Conservation (phyloP, 208 protist genomes). For the Borovskyia barvae region DNA sequence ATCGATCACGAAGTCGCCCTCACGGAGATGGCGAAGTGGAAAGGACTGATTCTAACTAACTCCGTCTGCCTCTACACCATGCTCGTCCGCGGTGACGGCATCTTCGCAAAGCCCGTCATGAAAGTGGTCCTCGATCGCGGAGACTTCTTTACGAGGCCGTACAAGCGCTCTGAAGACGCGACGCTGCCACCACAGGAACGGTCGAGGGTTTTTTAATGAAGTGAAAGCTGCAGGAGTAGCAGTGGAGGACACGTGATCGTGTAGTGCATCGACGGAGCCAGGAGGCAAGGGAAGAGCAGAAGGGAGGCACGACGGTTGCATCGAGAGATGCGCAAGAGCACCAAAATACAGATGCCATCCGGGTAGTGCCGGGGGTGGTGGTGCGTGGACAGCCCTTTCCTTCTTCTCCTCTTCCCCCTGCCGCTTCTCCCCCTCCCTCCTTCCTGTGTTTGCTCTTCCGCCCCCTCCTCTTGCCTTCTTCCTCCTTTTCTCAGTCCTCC, state of each 20-base stretch:
- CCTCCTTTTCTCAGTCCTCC: not conserved
- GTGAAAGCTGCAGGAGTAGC: too few relatives aligned
- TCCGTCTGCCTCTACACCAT: slow-evolving; percentile 18
- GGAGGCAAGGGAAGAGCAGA: not conserved
- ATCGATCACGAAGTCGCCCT: slow-evolving; percentile 46
- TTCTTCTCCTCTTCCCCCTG: not conserved
- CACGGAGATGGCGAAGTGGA: slow-evolving; percentile 41
- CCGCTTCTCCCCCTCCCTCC: not conserved
- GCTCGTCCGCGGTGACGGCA: slow-evolving; percentile 22
- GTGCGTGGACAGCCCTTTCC: too few relatives aligned
- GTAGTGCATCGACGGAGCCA: too few relatives aligned
- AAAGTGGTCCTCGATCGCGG: slow-evolving; percentile 5
- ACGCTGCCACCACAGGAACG: slow-evolving; percentile 7
- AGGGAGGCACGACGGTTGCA: too few relatives aligned
- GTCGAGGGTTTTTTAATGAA: not conserved
- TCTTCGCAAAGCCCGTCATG: slow-evolving; percentile 13
- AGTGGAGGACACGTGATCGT: too few relatives aligned
- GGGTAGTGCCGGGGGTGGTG: too few relatives aligned
- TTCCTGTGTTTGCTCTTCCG: slow-evolving; percentile 2
- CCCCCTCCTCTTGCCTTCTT: slow-evolving; percentile 1
- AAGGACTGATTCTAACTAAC: slow-evolving; percentile 31
- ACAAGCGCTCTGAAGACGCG: slow-evolving; percentile 8
- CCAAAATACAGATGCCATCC: too few relatives aligned
- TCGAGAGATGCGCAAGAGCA: too few relatives aligned
- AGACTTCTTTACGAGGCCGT: slow-evolving; percentile 9